Percentiles rank a stretch among this genome's conserved stretches.
Conservation (phyloP, 1,284 basidiomycete species). For the Puccinia horiana region DNA sequence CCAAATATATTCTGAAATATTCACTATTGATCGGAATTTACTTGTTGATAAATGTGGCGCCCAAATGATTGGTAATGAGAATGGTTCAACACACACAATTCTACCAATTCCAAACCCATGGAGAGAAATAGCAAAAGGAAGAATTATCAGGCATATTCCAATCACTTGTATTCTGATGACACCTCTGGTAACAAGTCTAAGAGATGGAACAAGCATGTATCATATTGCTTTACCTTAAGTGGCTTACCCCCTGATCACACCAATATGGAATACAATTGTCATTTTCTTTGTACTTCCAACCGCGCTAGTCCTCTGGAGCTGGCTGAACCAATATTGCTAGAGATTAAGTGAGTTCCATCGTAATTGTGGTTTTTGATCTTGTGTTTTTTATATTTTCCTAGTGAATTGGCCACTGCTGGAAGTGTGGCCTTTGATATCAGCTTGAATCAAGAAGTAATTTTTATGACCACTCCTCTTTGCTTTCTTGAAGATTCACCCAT, state of each 20-base stretch:
- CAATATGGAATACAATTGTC: slow-evolving; percentile 57
- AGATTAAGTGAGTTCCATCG: slow-evolving; percentile 56
- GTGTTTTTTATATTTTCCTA: no score
- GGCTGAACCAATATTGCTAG: slow-evolving; percentile 59
- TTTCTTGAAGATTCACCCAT: slow-evolving; percentile 3
- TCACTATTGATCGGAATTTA: background rate
- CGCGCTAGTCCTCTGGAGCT: slow-evolving; percentile 59
- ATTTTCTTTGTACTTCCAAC: slow-evolving; percentile 62
- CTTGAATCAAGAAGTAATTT: background rate
- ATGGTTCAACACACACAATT: background rate
- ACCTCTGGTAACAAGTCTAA: no score
- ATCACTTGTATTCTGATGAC: slow-evolving; percentile 63
- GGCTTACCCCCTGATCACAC: slow-evolving; percentile 55
- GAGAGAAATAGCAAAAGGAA: slow-evolving; percentile 27
- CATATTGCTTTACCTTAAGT: slow-evolving; percentile 58
- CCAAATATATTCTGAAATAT: background rate
- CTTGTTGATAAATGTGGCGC: background rate
- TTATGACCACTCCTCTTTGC: background rate
- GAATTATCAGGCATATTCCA: slow-evolving; percentile 53
- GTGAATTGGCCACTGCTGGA: background rate
- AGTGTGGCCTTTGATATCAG: background rate
- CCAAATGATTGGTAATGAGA: background rate
- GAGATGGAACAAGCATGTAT: no score
- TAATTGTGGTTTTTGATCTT: background rate
- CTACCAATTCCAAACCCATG: slow-evolving; percentile 29